phyloP scores from a whole-genome alignment of 2,329 filamentous ascomycete genomes.

The Aspergillus sp. region DNA sequence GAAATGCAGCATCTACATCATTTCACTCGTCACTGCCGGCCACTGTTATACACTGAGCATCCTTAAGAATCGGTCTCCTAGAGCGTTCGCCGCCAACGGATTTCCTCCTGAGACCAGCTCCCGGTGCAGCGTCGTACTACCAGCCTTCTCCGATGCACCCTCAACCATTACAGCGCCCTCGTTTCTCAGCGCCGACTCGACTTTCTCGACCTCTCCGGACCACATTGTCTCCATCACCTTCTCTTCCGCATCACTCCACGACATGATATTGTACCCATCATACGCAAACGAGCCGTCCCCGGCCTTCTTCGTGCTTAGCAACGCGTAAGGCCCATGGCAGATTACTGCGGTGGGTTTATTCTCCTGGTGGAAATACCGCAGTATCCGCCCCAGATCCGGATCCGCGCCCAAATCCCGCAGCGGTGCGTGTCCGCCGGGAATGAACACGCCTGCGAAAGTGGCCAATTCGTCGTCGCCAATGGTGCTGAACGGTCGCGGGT shows the following conservation, averaged over 20 bases:
- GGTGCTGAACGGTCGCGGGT: slow-evolving; percentile 28
- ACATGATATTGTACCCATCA: slow-evolving; percentile 38
- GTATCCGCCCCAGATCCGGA: slow-evolving; percentile 34
- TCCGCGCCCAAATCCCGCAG: slow-evolving; percentile 35
- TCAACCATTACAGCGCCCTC: slow-evolving; percentile 39
- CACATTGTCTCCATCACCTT: slow-evolving; percentile 38
- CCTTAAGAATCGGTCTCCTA: slow-evolving; percentile 25
- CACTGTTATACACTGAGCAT: slow-evolving; percentile 17
- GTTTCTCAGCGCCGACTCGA: slow-evolving; percentile 29
- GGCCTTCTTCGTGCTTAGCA: slow-evolving; percentile 33
- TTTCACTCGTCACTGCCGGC: too few relatives aligned
- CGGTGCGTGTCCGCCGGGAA: slow-evolving; percentile 40
- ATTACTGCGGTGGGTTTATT: slow-evolving; percentile 38
- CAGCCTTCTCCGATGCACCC: slow-evolving; percentile 30
- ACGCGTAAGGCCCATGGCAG: slow-evolving; percentile 40
- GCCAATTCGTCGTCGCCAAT: slow-evolving; percentile 34
- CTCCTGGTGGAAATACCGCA: slow-evolving; percentile 32
- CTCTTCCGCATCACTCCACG: slow-evolving; percentile 39
- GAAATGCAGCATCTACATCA: too few relatives aligned
- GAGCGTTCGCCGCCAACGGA: slow-evolving; percentile 21
- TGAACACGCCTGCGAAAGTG: slow-evolving; percentile 34
- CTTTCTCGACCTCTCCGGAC: slow-evolving; percentile 36
- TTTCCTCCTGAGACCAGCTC: slow-evolving; percentile 30
- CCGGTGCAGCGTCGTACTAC: slow-evolving; percentile 34
- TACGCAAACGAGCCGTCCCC: slow-evolving; percentile 33